These are phyloP conservation scores for Aspergillus fructus DNA, from an alignment of 2,329 filamentous ascomycete species.

Conservation along the genomic window DNA sequence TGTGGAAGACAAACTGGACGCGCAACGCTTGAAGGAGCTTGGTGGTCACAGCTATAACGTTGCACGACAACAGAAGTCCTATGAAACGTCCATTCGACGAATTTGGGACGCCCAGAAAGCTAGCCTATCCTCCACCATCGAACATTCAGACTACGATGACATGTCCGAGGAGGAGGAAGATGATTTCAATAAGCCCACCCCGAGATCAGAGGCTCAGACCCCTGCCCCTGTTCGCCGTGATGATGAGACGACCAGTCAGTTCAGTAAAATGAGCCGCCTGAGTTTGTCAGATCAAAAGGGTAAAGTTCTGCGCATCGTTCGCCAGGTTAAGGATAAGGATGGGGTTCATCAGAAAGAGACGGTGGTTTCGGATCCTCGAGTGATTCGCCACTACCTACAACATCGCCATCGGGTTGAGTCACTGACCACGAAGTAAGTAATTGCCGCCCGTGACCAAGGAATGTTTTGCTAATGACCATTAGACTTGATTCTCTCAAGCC, in stretches of 20 bases:
- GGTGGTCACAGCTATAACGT: slow-evolving; percentile 98
- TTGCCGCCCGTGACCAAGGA: background rate
- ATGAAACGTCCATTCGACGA: slow-evolving; percentile 83
- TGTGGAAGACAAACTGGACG: slow-evolving; percentile 81
- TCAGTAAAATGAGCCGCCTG: slow-evolving; percentile 70
- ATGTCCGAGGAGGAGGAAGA: slow-evolving; percentile 53
- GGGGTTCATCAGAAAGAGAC: slow-evolving; percentile 61
- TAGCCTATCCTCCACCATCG: slow-evolving; percentile 70
- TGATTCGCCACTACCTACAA: slow-evolving; percentile 86
- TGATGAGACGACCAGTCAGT: slow-evolving; percentile 79
- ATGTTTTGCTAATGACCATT: slow-evolving; percentile 10
- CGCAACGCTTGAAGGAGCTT: slow-evolving; percentile 65
- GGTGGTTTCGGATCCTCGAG: slow-evolving; percentile 73
- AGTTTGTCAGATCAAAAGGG: slow-evolving; percentile 68
- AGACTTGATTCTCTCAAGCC: slow-evolving; percentile 62
- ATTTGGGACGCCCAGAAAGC: slow-evolving; percentile 90
- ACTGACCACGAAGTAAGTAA: slow-evolving; percentile 69
- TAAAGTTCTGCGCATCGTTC: slow-evolving; percentile 71
- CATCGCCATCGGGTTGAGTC: slow-evolving; percentile 70
- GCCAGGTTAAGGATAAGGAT: slow-evolving; percentile 64
- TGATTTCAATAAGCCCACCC: slow-evolving; percentile 55
- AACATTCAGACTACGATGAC: slow-evolving; percentile 74
- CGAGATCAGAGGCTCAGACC: slow-evolving; percentile 65
- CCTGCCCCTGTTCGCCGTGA: slow-evolving; percentile 54
- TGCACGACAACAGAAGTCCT: slow-evolving; percentile 86